Base-by-base conservation (phyloP, 108 stramenopile genomes). In the Heterococcus sp. region DNA sequence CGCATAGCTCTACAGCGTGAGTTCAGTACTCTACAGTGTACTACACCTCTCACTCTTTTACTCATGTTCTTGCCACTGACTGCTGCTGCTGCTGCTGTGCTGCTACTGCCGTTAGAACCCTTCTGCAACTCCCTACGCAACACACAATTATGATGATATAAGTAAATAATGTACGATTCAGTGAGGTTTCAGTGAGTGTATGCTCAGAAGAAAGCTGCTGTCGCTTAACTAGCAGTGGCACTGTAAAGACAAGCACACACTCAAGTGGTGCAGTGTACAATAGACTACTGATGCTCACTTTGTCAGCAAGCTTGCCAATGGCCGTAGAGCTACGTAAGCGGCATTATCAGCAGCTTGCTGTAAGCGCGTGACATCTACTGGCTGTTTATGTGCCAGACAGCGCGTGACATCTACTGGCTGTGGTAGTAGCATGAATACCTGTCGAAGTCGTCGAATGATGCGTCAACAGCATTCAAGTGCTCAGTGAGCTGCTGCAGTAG, bases 401-500 rank as follows among this genome's bases (percentile, higher is more conserved):
- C 11, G 30, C 71, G 69, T 5, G 69, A 32, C 35, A 71, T 67
- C 2, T 40, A 31, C n/a, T 27, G 71, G 68, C 58, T 21, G 58
- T 63, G 21, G 21, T 26, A 63, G 58, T 21, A 26, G 26, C 26
- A 63, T 26, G 35, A 63, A 36, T 32, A 28, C 40, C 27, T 2
- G 2, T 71, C 1, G 5, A 35, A 5, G 35, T 67, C 64, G 8
- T n/a, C 37, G 30, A 79, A 83, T 65, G 0, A 11, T 14, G 32
- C 33, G 0, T 65, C 81, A 3, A 74, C 26, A 28, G 1, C 2
- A 0, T 75, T 35, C 72, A 86, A 36, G 11, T 74, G 37, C 29
- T 87, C 85, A 30, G 33, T 32, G 2, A 87, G 85, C 68, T 86
- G 74, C 31, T 33, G 78, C 32, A 87, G 81, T 35, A 87, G 82